Evolutionary conservation across 1,139 yeast genomes (phyloP), one percentile per base, ranked within the genome.

Genomic region (Geotrichum australiense): DNA sequence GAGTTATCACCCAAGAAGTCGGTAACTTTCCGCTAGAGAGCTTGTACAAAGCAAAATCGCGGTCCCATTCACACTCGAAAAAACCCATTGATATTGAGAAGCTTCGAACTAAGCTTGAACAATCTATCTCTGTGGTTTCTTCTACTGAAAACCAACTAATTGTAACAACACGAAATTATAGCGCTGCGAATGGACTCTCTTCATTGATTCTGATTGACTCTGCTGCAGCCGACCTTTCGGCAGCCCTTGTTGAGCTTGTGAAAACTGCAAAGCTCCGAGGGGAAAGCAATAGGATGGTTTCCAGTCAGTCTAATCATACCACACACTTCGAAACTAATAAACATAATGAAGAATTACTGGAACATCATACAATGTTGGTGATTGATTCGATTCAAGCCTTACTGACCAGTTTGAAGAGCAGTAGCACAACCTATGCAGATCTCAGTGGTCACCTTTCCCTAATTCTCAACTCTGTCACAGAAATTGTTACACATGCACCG

Each of bases 281-380:
- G 7, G 20, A n/a, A 31, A 15, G 14, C 32, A 19, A 37, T 19
- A 10, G 28, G 12, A 34, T n/a, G 21, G 16, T 16, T 19, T 26
- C 31, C n/a, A 23, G 31, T 19, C 24, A 22, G 20, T 7, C 18
- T n/a, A 34, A 20, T 22, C 37, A 4, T 23, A 19, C 5, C 7
- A 14, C 28, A 20, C 29, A 26, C 6, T 15, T 6, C 21, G 5
- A 11, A 5, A 19, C 24, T 7, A 7, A 5, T 19, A 6, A n/a
- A n/a, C n/a, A 10, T 7, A 6, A 7, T 5, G 35, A 87, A 53
- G 72, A 80, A 35, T 91, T 87, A 60, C 70, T 91, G 56, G 98
- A 91, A 59, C 94, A 85, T 61, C 96, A 89, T 64, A 89, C 97
- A 0, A 89, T 85, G 27, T 84, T 83, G 54, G 96, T 91, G 1